These are phyloP conservation scores for Tylopilus vinaceipallidus DNA, from an alignment of 768 basidiomycete species.

Conservation along the genomic window DNA sequence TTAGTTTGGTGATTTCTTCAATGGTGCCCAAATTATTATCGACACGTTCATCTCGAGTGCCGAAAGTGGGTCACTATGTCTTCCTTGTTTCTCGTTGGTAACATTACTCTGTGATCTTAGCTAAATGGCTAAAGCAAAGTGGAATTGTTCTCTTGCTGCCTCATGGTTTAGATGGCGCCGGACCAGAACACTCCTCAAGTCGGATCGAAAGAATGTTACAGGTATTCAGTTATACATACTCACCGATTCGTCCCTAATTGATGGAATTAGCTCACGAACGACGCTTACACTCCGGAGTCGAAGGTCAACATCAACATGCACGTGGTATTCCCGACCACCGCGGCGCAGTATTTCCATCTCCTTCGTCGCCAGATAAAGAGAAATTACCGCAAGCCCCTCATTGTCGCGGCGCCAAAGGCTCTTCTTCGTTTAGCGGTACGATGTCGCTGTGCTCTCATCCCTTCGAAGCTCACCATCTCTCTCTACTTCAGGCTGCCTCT, in stretches of 20 bases:
- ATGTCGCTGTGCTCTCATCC: constrained; percentile 6
- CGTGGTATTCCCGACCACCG: constrained; percentile 81
- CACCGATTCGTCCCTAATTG: neutral
- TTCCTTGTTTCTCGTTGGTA: neutral
- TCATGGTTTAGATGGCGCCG: constrained; percentile 89
- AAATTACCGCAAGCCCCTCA: constrained; percentile 83
- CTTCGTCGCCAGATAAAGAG: constrained; percentile 82
- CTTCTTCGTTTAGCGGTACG: constrained; percentile 73
- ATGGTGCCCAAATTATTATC: constrained; percentile 84
- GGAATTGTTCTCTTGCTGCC: constrained; percentile 84
- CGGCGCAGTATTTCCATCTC: constrained; percentile 92
- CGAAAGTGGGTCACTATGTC: constrained; percentile 56
- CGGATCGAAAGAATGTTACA: constrained; percentile 91
- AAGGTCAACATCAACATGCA: constrained; percentile 73
- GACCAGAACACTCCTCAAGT: constrained; percentile 90
- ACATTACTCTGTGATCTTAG: constrained; percentile 34
- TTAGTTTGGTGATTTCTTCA: constrained; percentile 93
- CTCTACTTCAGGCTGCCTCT: constrained; percentile 58
- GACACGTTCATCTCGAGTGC: constrained; percentile 85
- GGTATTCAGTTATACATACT: constrained; percentile 37
- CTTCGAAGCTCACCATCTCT: neutral
- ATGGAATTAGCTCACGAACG: constrained; percentile 69
- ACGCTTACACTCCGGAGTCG: constrained; percentile 41
- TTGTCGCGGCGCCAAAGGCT: constrained; percentile 84
- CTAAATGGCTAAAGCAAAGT: constrained; percentile 93